Conservation (phyloP, 305 asterid genomes). For the Fraxinus baroniana region DNA sequence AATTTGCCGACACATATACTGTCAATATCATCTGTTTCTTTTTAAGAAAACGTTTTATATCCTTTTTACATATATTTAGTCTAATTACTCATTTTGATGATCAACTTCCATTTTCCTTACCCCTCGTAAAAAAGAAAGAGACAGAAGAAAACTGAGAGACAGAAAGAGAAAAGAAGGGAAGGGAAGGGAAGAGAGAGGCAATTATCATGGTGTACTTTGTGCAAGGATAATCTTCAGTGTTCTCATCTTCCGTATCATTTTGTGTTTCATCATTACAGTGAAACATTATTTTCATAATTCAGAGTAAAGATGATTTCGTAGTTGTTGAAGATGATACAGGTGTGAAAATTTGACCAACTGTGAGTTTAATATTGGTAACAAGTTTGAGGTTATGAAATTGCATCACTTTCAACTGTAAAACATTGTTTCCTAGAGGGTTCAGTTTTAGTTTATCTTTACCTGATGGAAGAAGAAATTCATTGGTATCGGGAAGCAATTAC, state of each 20-base stretch:
- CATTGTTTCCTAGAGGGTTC: background rate
- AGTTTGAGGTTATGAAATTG: background rate
- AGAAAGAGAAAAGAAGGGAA: background rate
- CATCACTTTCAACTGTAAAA: background rate
- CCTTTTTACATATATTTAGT: background rate
- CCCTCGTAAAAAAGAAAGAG: background rate
- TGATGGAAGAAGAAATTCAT: background rate
- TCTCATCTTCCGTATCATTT: background rate
- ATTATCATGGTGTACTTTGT: background rate
- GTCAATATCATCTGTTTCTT: background rate
- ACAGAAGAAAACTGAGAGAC: background rate
- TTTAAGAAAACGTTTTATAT: background rate
- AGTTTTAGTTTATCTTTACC: background rate
- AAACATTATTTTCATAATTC: background rate
- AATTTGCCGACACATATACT: background rate
- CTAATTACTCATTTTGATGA: background rate
- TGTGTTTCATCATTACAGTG: background rate
- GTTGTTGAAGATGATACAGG: background rate
- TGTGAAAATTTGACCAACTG: background rate
- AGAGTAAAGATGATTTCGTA: background rate
- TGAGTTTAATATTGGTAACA: background rate
- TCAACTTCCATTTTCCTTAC: background rate
- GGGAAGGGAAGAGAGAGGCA: background rate
- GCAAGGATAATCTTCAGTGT: background rate
- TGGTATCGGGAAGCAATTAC: background rate